Evolutionary conservation across 2,329 filamentous ascomycete genomes (phyloP).

Genomic region (Arthrobotrys conoides): DNA sequence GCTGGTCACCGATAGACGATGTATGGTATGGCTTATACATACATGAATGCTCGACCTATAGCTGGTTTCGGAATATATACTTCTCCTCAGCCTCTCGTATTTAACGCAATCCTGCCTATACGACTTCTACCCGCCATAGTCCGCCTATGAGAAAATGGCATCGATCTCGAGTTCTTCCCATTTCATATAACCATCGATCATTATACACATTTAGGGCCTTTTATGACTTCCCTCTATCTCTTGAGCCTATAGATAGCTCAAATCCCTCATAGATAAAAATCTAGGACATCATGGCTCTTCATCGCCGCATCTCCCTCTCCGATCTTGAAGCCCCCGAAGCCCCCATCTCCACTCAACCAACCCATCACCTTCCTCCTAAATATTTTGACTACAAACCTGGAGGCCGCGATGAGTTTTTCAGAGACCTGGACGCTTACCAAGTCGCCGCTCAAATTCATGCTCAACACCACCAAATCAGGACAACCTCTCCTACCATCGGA

Average conservation of each 20-base stretch:
- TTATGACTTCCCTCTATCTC: background rate
- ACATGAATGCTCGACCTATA: background rate
- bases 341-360: conserved; percentile 16
- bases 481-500: background rate
- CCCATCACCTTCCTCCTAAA: conserved; percentile 21
- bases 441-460: conserved; percentile 51
- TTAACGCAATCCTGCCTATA: background rate
- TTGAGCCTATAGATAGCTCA: background rate
- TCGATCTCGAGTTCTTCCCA: background rate
- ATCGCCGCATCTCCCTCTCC: conserved; percentile 58
- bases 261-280: conserved; percentile 21
- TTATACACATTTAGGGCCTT: background rate
- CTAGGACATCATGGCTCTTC: conserved; percentile 18
- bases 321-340: conserved; percentile 38
- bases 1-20: conserved; percentile 39
- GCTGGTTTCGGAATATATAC: conserved; percentile 12
- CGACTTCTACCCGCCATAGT: background rate
- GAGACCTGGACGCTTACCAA: conserved; percentile 52
- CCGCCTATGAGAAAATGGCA: conserved; percentile 8
- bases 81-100: conserved; percentile 34
- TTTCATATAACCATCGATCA: background rate
- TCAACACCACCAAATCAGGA: conserved; percentile 5
- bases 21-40: background rate
- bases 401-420: conserved; percentile 54
- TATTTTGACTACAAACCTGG: conserved; percentile 55